Conservation (phyloP, 2,329 filamentous ascomycete species). For the Hortaea werneckii region DNA sequence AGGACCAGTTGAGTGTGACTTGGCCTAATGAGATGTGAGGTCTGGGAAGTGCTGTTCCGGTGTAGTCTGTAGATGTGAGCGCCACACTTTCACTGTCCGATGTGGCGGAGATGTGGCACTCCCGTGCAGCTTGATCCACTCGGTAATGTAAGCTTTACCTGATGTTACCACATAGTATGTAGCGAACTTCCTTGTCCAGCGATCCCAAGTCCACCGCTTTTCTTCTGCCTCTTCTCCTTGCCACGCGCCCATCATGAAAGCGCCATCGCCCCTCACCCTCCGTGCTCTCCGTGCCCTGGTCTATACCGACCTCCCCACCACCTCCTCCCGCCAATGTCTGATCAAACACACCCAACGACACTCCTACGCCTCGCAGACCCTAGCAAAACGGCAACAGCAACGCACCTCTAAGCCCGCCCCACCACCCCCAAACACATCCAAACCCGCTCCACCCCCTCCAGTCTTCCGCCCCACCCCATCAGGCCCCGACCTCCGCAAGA, state of each 20-base stretch:
- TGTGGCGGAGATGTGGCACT: too few relatives aligned
- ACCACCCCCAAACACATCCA: conserved; percentile 1
- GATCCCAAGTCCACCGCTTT: too few relatives aligned
- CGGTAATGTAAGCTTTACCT: too few relatives aligned
- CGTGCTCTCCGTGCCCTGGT: conserved; percentile 19
- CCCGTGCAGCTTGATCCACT: too few relatives aligned
- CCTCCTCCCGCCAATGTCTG: too few relatives aligned
- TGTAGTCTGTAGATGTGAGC: too few relatives aligned
- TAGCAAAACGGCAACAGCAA: background rate
- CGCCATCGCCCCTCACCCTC: conserved; percentile 20
- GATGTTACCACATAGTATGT: too few relatives aligned
- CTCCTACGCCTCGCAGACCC: conserved; percentile 1
- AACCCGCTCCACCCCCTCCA: conserved; percentile 4
- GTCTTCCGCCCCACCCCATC: conserved; percentile 7
- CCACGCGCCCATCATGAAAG: conserved; percentile 17
- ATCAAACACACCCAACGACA: background rate
- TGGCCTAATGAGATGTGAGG: too few relatives aligned
- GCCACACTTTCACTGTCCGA: too few relatives aligned
- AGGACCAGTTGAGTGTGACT: too few relatives aligned
- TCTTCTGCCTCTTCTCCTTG: background rate
- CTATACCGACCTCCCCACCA: conserved; percentile 1
- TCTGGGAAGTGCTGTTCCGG: too few relatives aligned
- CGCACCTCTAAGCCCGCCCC: background rate
- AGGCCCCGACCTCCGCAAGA: conserved; percentile 11
- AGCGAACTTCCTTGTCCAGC: too few relatives aligned